A percentile compares a stretch with the other conserved stretches of the same genome.
phyloP scores from a whole-genome alignment of 495 filamentous ascomycete genomes.

The Daldinia loculata region DNA sequence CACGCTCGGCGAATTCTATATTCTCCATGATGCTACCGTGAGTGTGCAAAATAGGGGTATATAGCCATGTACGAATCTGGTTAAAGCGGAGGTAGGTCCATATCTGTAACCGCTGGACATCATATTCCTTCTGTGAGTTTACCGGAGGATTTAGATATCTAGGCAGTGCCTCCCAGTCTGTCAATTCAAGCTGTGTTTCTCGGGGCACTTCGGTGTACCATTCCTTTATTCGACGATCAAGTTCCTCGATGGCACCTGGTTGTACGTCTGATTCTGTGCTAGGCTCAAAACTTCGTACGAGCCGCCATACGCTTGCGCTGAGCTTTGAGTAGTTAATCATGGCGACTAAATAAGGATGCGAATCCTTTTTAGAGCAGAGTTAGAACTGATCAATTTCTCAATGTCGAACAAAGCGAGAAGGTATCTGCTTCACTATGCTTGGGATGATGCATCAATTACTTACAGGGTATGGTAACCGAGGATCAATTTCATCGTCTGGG shows the following conservation, averaged over 20 bases:
- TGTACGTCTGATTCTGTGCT: constrained; percentile 59
- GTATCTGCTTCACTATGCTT: neutral
- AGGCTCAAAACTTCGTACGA: constrained; percentile 65
- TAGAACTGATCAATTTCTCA: constrained; percentile 15
- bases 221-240: constrained; percentile 79
- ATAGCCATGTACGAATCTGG: constrained; percentile 83
- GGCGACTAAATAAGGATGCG: constrained; percentile 73
- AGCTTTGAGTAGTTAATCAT: constrained; percentile 84
- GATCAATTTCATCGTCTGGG: constrained; percentile 85
- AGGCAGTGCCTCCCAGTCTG: constrained; percentile 46
- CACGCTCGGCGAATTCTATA: constrained; percentile 70
- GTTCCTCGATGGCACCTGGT: constrained; percentile 72
- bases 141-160: constrained; percentile 40
- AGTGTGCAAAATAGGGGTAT: constrained; percentile 81
- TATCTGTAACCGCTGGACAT: constrained; percentile 65
- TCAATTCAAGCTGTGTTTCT: constrained; percentile 47
- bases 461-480: constrained; percentile 78
- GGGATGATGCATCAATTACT: constrained; percentile 42
- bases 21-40: constrained; percentile 78
- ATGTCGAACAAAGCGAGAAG: neutral
- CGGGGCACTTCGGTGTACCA: constrained; percentile 69
- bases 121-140: constrained; percentile 53
- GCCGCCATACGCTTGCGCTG: constrained; percentile 80
- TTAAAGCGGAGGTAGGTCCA: constrained; percentile 76
- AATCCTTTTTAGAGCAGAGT: constrained; percentile 61